These are phyloP conservation scores for Vitis hybrid DNA, from an alignment of 177 flowering plant species.

Conservation along the genomic window DNA sequence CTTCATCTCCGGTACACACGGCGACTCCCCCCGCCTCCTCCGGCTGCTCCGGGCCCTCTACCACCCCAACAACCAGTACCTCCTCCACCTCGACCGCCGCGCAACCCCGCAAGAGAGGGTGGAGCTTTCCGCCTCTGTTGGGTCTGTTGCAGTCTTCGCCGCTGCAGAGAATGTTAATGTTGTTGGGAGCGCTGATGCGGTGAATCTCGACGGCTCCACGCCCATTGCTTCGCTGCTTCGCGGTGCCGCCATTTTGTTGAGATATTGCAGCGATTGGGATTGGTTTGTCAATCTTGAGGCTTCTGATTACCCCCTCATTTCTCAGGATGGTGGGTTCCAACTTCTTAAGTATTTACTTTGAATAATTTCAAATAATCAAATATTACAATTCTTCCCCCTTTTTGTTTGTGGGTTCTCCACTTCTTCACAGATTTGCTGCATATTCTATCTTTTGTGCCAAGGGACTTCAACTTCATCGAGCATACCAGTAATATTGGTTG, in stretches of 20 bases:
- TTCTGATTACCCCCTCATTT: constrained; percentile 26
- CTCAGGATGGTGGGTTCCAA: constrained; percentile 26
- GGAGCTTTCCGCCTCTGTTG: constrained; percentile 5
- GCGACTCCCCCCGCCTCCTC: constrained; percentile 23
- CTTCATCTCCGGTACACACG: constrained; percentile 24
- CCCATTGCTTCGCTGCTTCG: constrained; percentile 22
- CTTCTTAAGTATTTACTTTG: too few species aligned
- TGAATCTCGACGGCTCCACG: constrained; percentile 23
- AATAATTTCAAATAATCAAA: too few species aligned
- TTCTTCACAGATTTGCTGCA: constrained; percentile 29
- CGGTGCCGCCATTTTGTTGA: constrained; percentile 25
- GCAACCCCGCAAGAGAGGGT: constrained; percentile 14
- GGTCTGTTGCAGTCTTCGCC: constrained; percentile 12
- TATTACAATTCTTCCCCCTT: background rate
- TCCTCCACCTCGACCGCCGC: constrained; percentile 24
- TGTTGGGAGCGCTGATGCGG: constrained; percentile 17
- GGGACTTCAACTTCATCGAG: constrained; percentile 9
- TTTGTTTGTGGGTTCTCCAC: too few species aligned
- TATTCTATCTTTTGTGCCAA: constrained; percentile 28
- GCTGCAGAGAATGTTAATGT: constrained; percentile 23
- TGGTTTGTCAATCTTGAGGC: constrained; percentile 32
- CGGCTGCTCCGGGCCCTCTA: constrained; percentile 26
- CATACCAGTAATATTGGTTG: constrained; percentile 27
- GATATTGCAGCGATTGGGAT: constrained; percentile 22
- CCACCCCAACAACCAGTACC: constrained; percentile 32